Evolutionary conservation across 2,329 filamentous ascomycete genomes (phyloP).

Genomic region (Claviceps quebecensis): DNA sequence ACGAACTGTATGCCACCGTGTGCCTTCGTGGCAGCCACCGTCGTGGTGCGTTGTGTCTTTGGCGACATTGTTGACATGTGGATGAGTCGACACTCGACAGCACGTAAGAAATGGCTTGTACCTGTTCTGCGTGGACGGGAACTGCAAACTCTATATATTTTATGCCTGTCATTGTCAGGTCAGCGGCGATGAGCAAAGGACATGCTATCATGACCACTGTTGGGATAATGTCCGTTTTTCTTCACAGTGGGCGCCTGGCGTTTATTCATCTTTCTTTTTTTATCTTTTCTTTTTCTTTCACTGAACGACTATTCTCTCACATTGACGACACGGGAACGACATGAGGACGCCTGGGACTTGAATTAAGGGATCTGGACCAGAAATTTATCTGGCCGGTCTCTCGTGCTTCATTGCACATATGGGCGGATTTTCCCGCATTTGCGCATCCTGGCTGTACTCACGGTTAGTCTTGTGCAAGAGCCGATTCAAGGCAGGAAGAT

Average conservation of each 20-base stretch:
- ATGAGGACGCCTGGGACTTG: no score
- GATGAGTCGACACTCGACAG: not conserved
- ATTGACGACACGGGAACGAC: not conserved
- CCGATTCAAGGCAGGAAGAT: no score
- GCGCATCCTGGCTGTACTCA: no score
- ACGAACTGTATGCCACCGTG: constrained; percentile 15
- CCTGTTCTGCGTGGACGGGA: no score
- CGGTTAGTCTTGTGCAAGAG: no score
- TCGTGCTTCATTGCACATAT: no score
- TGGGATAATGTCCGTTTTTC: not conserved
- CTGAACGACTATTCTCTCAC: not conserved
- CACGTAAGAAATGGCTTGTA: not conserved
- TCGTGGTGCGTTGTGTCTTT: constrained; percentile 24
- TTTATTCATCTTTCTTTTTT: not conserved
- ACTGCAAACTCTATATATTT: not conserved
- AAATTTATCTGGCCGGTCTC: no score
- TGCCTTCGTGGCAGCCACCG: constrained; percentile 20
- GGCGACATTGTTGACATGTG: constrained; percentile 1
- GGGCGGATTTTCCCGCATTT: no score
- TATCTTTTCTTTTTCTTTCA: not conserved
- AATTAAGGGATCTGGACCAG: no score
- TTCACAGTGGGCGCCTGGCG: not conserved
- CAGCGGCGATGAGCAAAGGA: not conserved
- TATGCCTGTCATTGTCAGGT: not conserved
- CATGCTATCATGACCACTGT: no score